These are phyloP conservation scores for Dryas octopetala DNA, from an alignment of 306 rosid genomes.

Conservation along the genomic window DNA sequence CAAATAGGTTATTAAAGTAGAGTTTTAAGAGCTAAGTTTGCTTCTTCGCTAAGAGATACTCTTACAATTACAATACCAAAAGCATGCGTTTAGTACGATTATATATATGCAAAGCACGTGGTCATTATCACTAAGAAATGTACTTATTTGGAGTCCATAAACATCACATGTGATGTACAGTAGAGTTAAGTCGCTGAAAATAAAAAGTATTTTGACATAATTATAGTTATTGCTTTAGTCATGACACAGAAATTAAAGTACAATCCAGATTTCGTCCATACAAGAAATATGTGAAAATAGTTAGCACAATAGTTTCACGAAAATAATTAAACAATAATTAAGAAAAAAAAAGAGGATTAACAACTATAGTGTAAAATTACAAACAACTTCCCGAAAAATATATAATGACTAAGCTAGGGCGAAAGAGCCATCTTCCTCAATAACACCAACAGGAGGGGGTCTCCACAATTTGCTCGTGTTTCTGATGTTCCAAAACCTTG, in stretches of 20 bases:
- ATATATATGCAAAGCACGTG: not conserved
- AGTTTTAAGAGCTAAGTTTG: not conserved
- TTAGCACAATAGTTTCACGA: not conserved
- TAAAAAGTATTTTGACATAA: not conserved
- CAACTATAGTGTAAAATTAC: conserved; percentile 50
- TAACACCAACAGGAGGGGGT: conserved; percentile 25
- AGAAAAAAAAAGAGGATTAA: not conserved
- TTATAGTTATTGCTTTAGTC: not conserved
- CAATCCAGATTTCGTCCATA: conserved; percentile 26
- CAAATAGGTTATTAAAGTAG: not conserved
- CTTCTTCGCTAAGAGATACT: no score
- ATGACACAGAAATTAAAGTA: not conserved
- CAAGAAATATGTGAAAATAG: conserved; percentile 18
- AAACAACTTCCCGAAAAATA: not conserved
- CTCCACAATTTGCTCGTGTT: conserved; percentile 46
- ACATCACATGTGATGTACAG: no score
- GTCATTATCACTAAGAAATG: not conserved
- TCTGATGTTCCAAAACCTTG: conserved; percentile 54
- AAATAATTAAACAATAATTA: not conserved
- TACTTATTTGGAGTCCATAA: not conserved
- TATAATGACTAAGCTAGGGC: conserved; percentile 46
- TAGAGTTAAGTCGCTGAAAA: not conserved
- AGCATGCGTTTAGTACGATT: not conserved
- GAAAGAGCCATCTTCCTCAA: conserved; percentile 58
- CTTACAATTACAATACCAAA: not conserved